Percentiles rank a stretch among this genome's conserved stretches.
Conservation (phyloP, 805 yeast genomes). For the Yarrowia yakushimensis region DNA sequence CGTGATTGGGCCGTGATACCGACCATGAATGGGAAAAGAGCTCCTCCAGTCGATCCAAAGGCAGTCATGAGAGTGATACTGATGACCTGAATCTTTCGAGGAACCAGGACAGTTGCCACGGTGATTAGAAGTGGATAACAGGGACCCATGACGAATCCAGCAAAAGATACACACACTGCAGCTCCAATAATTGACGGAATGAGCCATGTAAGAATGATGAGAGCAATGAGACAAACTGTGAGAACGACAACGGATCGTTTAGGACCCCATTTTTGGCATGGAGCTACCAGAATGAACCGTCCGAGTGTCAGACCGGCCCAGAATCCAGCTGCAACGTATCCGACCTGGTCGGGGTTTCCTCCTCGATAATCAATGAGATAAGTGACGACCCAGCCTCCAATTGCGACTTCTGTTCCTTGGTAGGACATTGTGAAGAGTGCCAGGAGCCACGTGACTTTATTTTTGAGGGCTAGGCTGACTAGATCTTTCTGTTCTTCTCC, state of each 20-base stretch:
- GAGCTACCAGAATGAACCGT: constrained; percentile 45
- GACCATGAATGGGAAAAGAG: constrained; percentile 61
- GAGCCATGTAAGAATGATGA: constrained; percentile 37
- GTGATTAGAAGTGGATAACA: constrained; percentile 70
- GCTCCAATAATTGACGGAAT: constrained; percentile 36
- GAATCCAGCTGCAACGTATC: constrained; percentile 64
- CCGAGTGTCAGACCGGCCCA: constrained; percentile 73
- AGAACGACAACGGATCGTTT: background rate
- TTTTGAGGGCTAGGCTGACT: constrained; percentile 18
- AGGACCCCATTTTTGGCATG: constrained; percentile 8
- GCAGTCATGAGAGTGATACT: constrained; percentile 77
- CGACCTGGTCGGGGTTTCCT: constrained; percentile 47
- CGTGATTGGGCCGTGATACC: constrained; percentile 43
- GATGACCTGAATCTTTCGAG: constrained; percentile 54
- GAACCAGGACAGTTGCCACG: constrained; percentile 59
- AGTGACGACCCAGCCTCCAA: constrained; percentile 71
- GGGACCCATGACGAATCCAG: constrained; percentile 67
- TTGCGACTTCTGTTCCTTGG: constrained; percentile 64
- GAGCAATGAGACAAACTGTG: background rate
- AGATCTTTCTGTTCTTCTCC: background rate
- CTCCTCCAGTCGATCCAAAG: constrained; percentile 81
- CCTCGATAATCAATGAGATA: constrained; percentile 54
- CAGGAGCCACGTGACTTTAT: constrained; percentile 41
- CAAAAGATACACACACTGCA: constrained; percentile 46
- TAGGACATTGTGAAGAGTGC: constrained; percentile 57